Conservation (phyloP, 139 green algal genomes). For the Volvox reticuliferus region DNA sequence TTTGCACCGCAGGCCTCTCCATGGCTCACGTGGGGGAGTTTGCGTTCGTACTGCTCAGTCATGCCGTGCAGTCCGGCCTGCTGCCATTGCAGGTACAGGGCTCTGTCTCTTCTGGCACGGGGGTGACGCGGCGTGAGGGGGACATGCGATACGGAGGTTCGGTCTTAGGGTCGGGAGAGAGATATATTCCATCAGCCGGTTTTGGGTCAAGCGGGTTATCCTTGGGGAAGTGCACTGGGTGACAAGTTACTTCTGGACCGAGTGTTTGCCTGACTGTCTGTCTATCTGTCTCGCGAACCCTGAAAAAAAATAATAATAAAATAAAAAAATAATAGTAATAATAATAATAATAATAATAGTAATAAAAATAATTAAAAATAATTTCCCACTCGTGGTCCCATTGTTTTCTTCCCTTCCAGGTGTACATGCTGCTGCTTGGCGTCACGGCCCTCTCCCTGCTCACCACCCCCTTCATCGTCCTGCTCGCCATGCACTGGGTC, state of each 20-base stretch:
- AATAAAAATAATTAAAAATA: no score
- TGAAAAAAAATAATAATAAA: no score
- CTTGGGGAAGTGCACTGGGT: no score
- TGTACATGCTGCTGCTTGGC: constrained; percentile 96
- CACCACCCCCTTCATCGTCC: constrained; percentile 89
- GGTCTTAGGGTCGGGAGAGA: no score
- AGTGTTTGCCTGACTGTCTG: no score
- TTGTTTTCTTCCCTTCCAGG: constrained; percentile 25
- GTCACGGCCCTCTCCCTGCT: constrained; percentile 94
- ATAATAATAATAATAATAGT: no score
- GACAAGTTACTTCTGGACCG: no score
- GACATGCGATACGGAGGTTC: not conserved
- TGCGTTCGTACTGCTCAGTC: constrained; percentile 94
- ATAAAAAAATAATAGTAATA: no score
- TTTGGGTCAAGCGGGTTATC: no score
- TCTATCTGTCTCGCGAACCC: no score
- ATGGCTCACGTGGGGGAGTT: constrained; percentile 97
- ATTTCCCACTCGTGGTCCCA: no score
- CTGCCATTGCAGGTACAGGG: constrained; percentile 74
- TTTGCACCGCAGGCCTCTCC: constrained; percentile 61
- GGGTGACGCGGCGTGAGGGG: not conserved
- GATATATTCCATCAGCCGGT: no score
- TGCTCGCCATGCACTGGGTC: constrained; percentile 54
- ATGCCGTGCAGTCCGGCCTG: constrained; percentile 83
- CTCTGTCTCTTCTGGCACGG: not conserved